Evolutionary conservation across 768 basidiomycete genomes (phyloP).

Genomic region (Tulasnella calospora): DNA sequence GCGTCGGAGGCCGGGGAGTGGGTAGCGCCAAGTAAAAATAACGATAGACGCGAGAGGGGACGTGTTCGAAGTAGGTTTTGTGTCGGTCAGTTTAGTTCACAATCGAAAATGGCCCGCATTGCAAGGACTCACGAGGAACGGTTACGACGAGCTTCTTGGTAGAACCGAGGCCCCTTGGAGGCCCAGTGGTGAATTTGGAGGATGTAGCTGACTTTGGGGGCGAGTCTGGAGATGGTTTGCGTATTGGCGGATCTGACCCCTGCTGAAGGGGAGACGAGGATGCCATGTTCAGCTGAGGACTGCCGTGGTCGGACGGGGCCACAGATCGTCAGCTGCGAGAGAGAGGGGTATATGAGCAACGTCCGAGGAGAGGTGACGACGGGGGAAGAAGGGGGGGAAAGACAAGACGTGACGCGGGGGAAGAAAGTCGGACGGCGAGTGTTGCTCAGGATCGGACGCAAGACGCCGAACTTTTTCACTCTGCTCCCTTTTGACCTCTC

Average conservation of each 20-base stretch:
- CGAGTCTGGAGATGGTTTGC: not conserved
- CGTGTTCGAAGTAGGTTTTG: not conserved
- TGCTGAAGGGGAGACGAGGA: not conserved
- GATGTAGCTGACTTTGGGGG: not conserved
- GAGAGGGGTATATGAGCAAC: not conserved
- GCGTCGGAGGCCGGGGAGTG: not conserved
- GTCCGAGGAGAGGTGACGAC: not conserved
- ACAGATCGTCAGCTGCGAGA: not conserved
- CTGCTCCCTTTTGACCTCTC: not conserved
- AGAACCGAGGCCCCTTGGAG: not conserved
- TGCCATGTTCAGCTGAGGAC: not conserved
- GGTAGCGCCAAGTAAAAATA: not conserved
- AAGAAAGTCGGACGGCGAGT: not conserved
- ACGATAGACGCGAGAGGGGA: not conserved
- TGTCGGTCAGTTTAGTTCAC: conserved; percentile 9
- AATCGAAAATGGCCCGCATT: not conserved
- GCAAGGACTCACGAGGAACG: conserved; percentile 17
- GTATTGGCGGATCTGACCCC: not conserved
- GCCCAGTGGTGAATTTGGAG: not conserved
- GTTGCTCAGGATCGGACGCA: not conserved
- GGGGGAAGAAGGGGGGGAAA: not conserved
- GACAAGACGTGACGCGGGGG: not conserved
- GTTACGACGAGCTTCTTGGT: conserved; percentile 8
- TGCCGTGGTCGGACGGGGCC: not conserved
- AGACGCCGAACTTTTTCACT: not conserved